Evolutionary conservation across 179 eudicot species (phyloP).

Genomic region (Nepenthes alata): DNA sequence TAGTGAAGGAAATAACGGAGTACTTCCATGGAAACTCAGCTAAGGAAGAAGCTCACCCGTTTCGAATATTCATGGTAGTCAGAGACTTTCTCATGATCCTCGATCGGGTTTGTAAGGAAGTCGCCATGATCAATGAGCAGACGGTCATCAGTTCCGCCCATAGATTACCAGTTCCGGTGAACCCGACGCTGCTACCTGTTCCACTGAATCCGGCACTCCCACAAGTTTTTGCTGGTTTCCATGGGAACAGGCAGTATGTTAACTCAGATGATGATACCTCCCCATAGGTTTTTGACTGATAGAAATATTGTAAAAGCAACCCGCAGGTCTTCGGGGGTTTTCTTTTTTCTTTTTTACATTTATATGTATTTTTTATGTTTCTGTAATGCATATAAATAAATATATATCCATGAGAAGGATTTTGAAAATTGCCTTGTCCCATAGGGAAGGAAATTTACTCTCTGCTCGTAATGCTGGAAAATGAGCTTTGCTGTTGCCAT

Average conservation of each 20-base stretch:
- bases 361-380: not conserved
- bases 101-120: slow-evolving; percentile 91
- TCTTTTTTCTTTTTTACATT: too few species aligned
- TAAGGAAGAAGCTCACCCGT: slow-evolving; percentile 97
- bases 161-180: slow-evolving; percentile 68
- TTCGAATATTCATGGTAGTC: slow-evolving; percentile 85
- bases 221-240: slow-evolving; percentile 36
- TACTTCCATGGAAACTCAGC: slow-evolving; percentile 95
- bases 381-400: slow-evolving; percentile 12
- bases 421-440: slow-evolving; percentile 15
- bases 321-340: too few species aligned
- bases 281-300: slow-evolving; percentile 14
- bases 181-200: slow-evolving; percentile 56
- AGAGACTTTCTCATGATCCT: slow-evolving; percentile 64
- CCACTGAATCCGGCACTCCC: slow-evolving; percentile 65
- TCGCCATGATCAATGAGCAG: slow-evolving; percentile 63
- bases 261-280: slow-evolving; percentile 45
- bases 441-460: too few species aligned
- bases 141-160: slow-evolving; percentile 50
- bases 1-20: slow-evolving; percentile 95
- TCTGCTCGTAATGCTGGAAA: too few species aligned
- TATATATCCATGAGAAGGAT: slow-evolving; percentile 17
- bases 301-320: too few species aligned
- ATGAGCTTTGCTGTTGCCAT: too few species aligned
- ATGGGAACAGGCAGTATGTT: slow-evolving; percentile 23